Evolutionary conservation across 441 rosid species (phyloP).

Genomic region (Pelargonium hybrid): DNA sequence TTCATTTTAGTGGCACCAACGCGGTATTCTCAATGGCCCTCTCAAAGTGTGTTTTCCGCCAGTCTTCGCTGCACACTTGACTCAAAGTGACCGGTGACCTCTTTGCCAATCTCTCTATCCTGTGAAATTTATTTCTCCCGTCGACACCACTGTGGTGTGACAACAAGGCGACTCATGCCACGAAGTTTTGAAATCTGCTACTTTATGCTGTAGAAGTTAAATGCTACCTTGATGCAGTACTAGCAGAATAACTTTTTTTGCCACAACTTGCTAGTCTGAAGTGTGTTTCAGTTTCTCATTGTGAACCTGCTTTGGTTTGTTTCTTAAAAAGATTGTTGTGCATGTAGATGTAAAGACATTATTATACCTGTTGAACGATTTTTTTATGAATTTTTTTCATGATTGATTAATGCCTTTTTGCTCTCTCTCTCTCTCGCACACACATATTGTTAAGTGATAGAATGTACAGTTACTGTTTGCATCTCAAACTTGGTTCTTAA

Average conservation of each 20-base stretch:
- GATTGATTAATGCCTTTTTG: background rate
- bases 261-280: background rate
- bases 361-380: background rate
- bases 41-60: no score
- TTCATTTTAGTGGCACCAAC: no score
- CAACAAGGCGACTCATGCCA: no score
- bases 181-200: no score
- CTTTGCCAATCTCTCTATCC: no score
- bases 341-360: background rate
- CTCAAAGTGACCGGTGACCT: no score
- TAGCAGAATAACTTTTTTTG: background rate
- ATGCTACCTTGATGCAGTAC: background rate
- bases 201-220: background rate
- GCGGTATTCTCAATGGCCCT: no score
- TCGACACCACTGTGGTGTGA: no score
- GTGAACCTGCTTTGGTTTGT: background rate
- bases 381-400: background rate
- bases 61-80: no score
- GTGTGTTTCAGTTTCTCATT: background rate
- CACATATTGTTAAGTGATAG: background rate
- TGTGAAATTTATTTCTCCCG: no score
- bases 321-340: background rate
- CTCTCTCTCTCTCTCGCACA: background rate
- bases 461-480: slow-evolving; percentile 7
- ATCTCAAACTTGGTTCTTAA: slow-evolving; percentile 27